Evolutionary conservation across 2,329 filamentous ascomycete species (phyloP).

Genomic region (Diplodia intermedia): DNA sequence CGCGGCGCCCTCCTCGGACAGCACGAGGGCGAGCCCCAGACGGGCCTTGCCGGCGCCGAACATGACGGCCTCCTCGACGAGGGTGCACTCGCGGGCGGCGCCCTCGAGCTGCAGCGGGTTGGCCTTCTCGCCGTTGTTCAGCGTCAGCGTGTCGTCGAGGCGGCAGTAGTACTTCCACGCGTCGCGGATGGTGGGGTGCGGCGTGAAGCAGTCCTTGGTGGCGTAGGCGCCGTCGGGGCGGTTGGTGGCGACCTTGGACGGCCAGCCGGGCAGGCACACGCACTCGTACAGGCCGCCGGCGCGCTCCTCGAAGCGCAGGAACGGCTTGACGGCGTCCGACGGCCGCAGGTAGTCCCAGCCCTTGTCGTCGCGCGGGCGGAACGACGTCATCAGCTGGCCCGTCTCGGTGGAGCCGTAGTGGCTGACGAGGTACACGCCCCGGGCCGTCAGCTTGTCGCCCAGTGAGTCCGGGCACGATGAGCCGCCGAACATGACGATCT

Average conservation of each 20-base stretch:
- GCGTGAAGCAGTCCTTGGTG: constrained; percentile 52
- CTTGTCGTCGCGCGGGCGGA: constrained; percentile 60
- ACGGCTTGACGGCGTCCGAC: constrained; percentile 50
- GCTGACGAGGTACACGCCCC: constrained; percentile 62
- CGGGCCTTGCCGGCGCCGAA: constrained; percentile 63
- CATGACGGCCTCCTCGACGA: constrained; percentile 64
- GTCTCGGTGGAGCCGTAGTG: constrained; percentile 69
- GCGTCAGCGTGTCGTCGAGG: constrained; percentile 56
- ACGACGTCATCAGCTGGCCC: constrained; percentile 67
- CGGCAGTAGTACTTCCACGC: constrained; percentile 58
- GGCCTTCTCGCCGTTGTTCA: constrained; percentile 60
- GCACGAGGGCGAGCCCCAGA: constrained; percentile 62
- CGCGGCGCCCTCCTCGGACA: constrained; percentile 52
- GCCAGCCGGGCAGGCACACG: constrained; percentile 43
- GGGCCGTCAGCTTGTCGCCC: constrained; percentile 60
- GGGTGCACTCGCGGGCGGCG: constrained; percentile 58
- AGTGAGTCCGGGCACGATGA: constrained; percentile 66
- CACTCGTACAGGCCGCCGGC: constrained; percentile 49
- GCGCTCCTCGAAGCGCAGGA: constrained; percentile 46
- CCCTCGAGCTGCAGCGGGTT: constrained; percentile 61
- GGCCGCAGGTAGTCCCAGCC: constrained; percentile 67
- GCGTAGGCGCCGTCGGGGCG: constrained; percentile 36
- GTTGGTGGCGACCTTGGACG: constrained; percentile 56
- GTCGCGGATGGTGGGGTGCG: constrained; percentile 52
- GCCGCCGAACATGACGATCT: constrained; percentile 65